These are phyloP conservation scores for Babesia gibsoni DNA, from an alignment of 169 alveolate genomes.

Conservation along the genomic window DNA sequence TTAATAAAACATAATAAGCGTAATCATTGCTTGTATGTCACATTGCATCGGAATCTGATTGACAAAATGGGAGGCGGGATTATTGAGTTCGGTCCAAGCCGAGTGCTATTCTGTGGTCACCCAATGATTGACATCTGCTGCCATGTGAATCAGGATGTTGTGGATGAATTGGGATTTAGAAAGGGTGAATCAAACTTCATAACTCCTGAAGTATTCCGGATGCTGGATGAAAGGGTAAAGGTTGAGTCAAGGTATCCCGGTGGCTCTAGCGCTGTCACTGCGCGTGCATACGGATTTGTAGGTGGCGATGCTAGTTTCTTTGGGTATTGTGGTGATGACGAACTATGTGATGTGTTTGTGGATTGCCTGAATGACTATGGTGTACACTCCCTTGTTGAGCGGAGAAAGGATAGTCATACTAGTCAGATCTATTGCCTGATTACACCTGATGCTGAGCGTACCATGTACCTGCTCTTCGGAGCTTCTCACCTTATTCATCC, in stretches of 20 bases:
- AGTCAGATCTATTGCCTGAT: not conserved
- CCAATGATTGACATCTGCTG: not conserved
- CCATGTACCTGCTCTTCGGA: slow-evolving; percentile 12
- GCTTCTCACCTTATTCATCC: not conserved
- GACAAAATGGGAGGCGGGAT: not conserved
- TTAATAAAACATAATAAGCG: too few relatives aligned
- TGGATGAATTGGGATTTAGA: not conserved
- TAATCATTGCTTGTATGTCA: too few relatives aligned
- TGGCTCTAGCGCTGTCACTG: not conserved
- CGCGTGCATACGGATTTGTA: not conserved
- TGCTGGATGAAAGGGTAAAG: not conserved
- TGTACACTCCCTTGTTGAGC: not conserved
- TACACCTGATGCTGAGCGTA: slow-evolving; percentile 8
- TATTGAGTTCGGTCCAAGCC: not conserved
- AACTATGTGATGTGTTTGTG: not conserved
- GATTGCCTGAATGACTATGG: not conserved
- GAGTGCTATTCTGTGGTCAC: not conserved
- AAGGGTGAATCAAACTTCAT: not conserved
- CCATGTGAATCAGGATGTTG: not conserved
- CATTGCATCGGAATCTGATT: too few relatives aligned
- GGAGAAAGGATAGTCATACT: not conserved
- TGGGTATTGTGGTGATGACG: slow-evolving; percentile 1
- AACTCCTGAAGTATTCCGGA: not conserved
- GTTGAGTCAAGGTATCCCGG: not conserved
- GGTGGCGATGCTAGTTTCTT: not conserved